phyloP scores from a whole-genome alignment of 225 moss, liverwort and hornwort species.

The Bryum argenteum region DNA sequence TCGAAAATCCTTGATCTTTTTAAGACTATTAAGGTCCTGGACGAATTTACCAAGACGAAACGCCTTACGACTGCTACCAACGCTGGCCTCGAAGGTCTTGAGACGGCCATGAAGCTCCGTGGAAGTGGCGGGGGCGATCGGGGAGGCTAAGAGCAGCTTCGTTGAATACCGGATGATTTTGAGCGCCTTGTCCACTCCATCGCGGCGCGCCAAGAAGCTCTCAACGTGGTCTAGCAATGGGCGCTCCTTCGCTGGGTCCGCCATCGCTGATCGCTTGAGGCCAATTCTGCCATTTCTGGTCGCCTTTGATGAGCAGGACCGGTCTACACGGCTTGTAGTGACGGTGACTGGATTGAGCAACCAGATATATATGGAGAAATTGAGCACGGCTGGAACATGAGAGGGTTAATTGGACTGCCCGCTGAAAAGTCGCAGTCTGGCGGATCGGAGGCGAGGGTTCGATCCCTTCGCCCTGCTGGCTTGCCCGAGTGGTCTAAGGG shows the following conservation, averaged over 20 bases:
- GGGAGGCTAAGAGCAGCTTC: conserved; percentile 70
- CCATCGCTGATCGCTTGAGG: conserved; percentile 35
- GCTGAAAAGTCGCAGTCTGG: too few relatives aligned
- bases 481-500: conserved; percentile 98
- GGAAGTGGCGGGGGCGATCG: conserved; percentile 42
- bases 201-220: conserved; percentile 74
- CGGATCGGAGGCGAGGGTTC: too few relatives aligned
- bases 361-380: too few relatives aligned
- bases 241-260: conserved; percentile 18
- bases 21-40: conserved; percentile 81
- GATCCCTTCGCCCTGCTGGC: conserved; percentile 6
- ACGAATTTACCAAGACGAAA: conserved; percentile 94
- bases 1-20: conserved; percentile 38
- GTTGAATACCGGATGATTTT: conserved; percentile 89
- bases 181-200: conserved; percentile 91
- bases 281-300: background rate
- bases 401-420: too few relatives aligned
- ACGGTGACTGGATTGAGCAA: background rate
- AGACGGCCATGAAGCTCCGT: conserved; percentile 49
- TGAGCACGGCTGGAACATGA: too few relatives aligned
- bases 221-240: conserved; percentile 82
- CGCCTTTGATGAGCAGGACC: background rate
- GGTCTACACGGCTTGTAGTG: background rate
- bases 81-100: conserved; percentile 77
- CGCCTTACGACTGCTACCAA: conserved; percentile 87